Percentiles rank a stretch among this genome's conserved stretches.
These are phyloP conservation scores for Cerrena zonata DNA, from an alignment of 1,284 basidiomycete species.

Conservation along the genomic window DNA sequence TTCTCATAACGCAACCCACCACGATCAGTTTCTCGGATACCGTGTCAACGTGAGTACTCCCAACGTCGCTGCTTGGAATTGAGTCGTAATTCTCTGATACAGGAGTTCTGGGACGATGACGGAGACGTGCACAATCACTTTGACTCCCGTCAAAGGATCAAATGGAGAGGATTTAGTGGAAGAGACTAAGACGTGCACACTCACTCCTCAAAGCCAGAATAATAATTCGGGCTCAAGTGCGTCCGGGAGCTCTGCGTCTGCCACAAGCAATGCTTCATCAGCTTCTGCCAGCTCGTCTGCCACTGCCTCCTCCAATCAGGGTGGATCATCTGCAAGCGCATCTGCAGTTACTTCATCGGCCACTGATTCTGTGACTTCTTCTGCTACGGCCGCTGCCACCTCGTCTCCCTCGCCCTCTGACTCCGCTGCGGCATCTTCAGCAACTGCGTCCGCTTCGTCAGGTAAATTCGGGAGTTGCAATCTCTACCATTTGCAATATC, in stretches of 20 bases:
- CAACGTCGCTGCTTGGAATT: constrained; percentile 2
- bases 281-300: too few species aligned
- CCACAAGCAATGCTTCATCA: too few species aligned
- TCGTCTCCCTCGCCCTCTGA: constrained; percentile 1
- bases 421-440: background rate
- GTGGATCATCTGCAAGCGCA: too few species aligned
- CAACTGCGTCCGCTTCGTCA: constrained; percentile 5
- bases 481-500: too few species aligned
- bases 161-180: constrained; percentile 44
- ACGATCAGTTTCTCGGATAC: constrained; percentile 27
- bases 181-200: constrained; percentile 54
- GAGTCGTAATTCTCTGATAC: constrained; percentile 2
- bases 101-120: constrained; percentile 46
- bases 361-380: background rate
- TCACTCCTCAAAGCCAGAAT: constrained; percentile 23
- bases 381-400: background rate
- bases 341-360: too few species aligned
- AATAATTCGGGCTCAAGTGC: too few species aligned
- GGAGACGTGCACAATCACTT: constrained; percentile 58
- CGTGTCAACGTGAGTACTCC: constrained; percentile 32
- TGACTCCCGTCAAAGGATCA: constrained; percentile 44
- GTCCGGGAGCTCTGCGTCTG: too few species aligned
- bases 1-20: constrained; percentile 20
- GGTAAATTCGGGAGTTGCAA: too few species aligned
- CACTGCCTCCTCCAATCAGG: background rate